Percentiles rank a stretch among this genome's conserved stretches.
These are phyloP conservation scores for Eucalyptus fibrosa DNA, from an alignment of 345 rosid genomes.

Conservation along the genomic window DNA sequence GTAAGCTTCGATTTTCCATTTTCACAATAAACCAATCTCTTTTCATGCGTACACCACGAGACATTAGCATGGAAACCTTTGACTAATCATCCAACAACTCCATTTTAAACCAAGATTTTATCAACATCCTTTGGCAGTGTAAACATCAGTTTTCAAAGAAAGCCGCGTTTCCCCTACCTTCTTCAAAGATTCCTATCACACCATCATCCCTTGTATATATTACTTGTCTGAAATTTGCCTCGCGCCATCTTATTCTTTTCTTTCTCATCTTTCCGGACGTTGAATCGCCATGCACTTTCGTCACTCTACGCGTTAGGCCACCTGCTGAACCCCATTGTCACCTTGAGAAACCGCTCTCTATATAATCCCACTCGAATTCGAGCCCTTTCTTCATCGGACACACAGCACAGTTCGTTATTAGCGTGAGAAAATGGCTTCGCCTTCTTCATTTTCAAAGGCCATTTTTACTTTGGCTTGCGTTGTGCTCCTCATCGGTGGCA, in stretches of 20 bases:
- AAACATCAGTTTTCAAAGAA: background rate
- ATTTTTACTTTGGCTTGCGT: slow-evolving; percentile 15
- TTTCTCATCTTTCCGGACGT: background rate
- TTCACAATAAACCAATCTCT: background rate
- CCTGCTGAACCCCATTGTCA: slow-evolving; percentile 11
- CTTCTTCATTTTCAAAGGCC: background rate
- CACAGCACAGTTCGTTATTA: background rate
- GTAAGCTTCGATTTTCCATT: background rate
- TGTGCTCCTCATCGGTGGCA: slow-evolving; percentile 3
- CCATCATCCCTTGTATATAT: background rate
- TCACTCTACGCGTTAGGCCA: slow-evolving; percentile 56
- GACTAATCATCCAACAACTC: background rate
- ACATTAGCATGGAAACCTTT: background rate
- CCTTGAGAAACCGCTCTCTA: background rate
- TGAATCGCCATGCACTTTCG: background rate
- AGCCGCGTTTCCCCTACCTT: background rate
- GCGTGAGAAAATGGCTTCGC: slow-evolving; percentile 7
- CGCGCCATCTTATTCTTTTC: background rate
- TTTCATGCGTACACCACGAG: background rate
- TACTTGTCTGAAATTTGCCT: background rate
- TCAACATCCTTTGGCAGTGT: background rate
- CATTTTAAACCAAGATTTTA: background rate
- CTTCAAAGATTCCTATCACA: background rate
- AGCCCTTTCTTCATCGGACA: background rate
- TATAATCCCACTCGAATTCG: background rate